Evolutionary conservation across 2,329 filamentous ascomycete species (phyloP), one percentile per base, ranked within the genome.

Genomic region (Pseudogymnoascus sp.): DNA sequence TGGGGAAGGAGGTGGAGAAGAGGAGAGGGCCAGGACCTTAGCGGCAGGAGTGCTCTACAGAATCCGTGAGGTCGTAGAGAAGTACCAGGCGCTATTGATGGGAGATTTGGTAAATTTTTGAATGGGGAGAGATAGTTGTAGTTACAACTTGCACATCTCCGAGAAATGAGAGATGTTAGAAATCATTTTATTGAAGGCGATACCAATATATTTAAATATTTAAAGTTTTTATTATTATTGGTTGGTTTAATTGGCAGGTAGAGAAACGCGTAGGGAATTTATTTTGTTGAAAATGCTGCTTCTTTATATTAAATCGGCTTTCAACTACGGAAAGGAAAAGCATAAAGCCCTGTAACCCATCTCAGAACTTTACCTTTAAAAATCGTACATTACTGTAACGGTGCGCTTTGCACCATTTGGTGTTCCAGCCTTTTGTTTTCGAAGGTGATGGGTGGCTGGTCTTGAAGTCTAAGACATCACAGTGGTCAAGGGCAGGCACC

Each of bases 31-130:
- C 33, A 88, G 91, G 76, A 89, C 86, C 76, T 70, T 94, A 68
- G 87, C 89, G 4, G 90, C 90, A 0, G 89, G 86, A 0, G 85
- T 91, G 58, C 73, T 95, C 67, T 83, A 97, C 35, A 87, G 87
- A 70, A 79, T 91, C 66, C 82, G 86, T 53, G 92, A 97, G 73
- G 85, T 90, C 7, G 85, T 93, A 65, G 90, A 95, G 70, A 88
- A 85, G 73, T 91, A 91, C 70, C 88, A 92, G 73, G 82, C 85
- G 61, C 72, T 90, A 62, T 73, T 96, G 68, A 83, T 94, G 76
- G 91, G 91, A 1, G 83, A 90, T 64, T 74, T 82, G 72, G 75
- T 80, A 63, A 79, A 75, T 22, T 53, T 53, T 53, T 53, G 15
- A 53, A 14, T 12, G 47, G 2, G 6, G 28, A 14, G 15, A 6